Base-by-base conservation (phyloP, 768 basidiomycete species). In the Mycena leptocephala region DNA sequence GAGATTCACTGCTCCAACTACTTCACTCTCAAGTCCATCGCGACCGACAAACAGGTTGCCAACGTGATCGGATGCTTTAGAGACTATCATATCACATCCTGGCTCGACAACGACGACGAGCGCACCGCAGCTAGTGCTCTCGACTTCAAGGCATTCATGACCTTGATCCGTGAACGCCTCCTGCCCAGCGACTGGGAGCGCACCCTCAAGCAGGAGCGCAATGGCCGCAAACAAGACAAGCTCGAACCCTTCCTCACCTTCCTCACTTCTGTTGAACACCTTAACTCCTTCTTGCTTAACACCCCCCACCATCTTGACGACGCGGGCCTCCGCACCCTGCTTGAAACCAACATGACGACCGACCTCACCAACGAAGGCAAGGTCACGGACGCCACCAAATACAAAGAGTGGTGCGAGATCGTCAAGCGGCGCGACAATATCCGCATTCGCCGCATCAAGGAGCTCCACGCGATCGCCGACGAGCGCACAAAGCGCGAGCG, bases 221-320 rank as follows among this genome's bases (percentile, higher is more conserved):
- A 66, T 16, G 20, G 18, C 22, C 64, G 46, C 18, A 48, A 33
- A n/a, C 64, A 66, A 16, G 28, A 2, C 1, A 5, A 3, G 1
- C 48, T 0, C 2, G 64, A 66, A 20, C 1, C 43, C 20, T 66
- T 66, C 64, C 18, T 48, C 10, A 10, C 14, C 6, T 66, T 66
- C 20, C 8, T 22, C 22, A 66, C 64, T 20, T 1, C 64, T 33
- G 46, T 66, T 28, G 13, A 20, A 5, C n/a, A 16, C n/a, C 28
- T n/a, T 7, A 66, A 66, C 64, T 66, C 64, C 64, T 46, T 66
- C 18, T 30, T 66, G 0, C n/a, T 66, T 30, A 66, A 66, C 30
- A 66, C 64, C 46, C 13, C 26, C 8, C 32, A 43, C 64, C 64
- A 66, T 32, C 14, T 66, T 30, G 48, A 51, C 64, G 20, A 46